Evolutionary conservation across 108 stramenopile species (phyloP).

Genomic region (Parmales sp.): DNA sequence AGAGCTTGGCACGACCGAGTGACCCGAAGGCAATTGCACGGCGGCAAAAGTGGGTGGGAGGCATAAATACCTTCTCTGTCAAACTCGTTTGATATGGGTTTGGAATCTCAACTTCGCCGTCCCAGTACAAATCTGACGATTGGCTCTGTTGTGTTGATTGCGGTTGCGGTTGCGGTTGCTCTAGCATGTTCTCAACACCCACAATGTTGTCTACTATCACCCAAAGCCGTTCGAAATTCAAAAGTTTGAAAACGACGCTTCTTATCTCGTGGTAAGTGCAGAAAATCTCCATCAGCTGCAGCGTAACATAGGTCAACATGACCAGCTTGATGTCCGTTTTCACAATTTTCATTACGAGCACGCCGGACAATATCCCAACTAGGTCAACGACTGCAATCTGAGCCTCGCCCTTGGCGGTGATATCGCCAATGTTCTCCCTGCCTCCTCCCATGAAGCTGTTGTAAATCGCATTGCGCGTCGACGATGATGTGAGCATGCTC

Average conservation of each 20-base stretch:
- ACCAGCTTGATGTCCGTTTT: conserved; percentile 20
- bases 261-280: conserved; percentile 78
- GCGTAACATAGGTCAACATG: conserved; percentile 46
- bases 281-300: conserved; percentile 66
- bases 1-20: conserved; percentile 48
- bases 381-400: conserved; percentile 89
- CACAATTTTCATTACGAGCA: conserved; percentile 30
- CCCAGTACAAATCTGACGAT: no score
- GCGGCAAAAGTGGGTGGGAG: conserved; percentile 51
- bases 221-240: conserved; percentile 77
- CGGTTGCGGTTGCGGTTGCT: background rate
- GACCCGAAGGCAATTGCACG: conserved; percentile 37
- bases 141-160: background rate
- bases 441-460: conserved; percentile 64
- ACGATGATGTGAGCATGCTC: conserved; percentile 73
- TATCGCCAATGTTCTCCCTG: conserved; percentile 86
- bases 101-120: no score
- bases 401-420: conserved; percentile 91
- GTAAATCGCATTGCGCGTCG: conserved; percentile 82
- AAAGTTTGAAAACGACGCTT: conserved; percentile 59
- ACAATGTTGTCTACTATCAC: conserved; percentile 34
- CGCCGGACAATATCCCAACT: conserved; percentile 69
- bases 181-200: conserved; percentile 2
- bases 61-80: conserved; percentile 59
- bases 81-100: conserved; percentile 46